phyloP scores from a whole-genome alignment of 208 protist genomes.

The Acanthamoeba castellanii region DNA sequence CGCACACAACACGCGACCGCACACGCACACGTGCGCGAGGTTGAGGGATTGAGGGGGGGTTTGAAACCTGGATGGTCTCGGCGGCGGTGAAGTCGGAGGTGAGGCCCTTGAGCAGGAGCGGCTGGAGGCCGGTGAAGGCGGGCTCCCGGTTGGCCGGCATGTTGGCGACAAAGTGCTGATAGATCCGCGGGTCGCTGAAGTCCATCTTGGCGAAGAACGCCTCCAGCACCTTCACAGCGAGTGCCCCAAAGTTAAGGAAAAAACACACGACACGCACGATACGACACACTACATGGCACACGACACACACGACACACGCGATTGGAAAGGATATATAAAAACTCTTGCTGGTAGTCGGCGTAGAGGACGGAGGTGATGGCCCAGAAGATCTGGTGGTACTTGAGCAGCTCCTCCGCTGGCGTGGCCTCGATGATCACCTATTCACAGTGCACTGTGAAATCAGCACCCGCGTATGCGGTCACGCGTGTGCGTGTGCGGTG shows the following conservation, averaged over 20 bases:
- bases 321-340: conserved; percentile 38
- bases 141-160: neutral
- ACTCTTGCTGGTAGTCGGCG: conserved; percentile 56
- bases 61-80: neutral
- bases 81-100: conserved; percentile 36
- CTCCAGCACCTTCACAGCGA: conserved; percentile 48
- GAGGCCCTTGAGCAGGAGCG: conserved; percentile 45
- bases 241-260: neutral
- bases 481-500: neutral
- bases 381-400: conserved; percentile 64
- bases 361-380: conserved; percentile 18
- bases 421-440: conserved; percentile 43
- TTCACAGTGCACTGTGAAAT: neutral
- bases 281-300: neutral
- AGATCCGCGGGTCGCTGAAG: conserved; percentile 12
- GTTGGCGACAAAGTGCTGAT: conserved; percentile 6
- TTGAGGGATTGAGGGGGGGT: neutral
- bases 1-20: neutral
- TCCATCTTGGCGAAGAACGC: conserved; percentile 24
- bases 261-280: neutral
- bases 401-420: conserved; percentile 7
- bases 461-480: neutral
- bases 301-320: neutral
- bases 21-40: neutral
- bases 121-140: conserved; percentile 5